A percentile compares a stretch with the other conserved stretches of the same genome.
Conservation (phyloP, 345 rosid species). For the Pugionium dolabratum region DNA sequence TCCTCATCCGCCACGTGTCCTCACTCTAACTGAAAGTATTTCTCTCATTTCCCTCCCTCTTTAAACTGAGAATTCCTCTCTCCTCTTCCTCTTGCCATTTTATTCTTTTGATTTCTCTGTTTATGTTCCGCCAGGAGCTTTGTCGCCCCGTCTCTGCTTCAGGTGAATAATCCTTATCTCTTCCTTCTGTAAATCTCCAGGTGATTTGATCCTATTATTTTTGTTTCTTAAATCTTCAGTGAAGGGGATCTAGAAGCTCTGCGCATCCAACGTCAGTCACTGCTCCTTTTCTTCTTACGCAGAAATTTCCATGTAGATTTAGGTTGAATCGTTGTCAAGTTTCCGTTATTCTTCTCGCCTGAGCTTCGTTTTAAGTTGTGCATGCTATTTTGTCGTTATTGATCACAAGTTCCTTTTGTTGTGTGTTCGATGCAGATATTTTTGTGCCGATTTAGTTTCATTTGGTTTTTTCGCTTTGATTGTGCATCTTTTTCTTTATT, state of each 20-base stretch:
- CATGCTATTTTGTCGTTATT: neutral
- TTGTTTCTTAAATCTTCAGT: conserved; percentile 16
- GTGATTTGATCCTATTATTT: conserved; percentile 8
- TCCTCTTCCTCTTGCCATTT: conserved; percentile 13
- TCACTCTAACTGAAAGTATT: conserved; percentile 31
- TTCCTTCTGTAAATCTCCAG: neutral
- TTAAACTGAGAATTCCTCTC: conserved; percentile 22
- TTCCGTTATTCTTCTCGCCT: too few species aligned
- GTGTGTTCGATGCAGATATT: neutral
- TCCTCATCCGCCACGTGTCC: conserved; percentile 17
- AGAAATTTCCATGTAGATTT: neutral
- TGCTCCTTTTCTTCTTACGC: neutral
- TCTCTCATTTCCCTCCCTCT: conserved; percentile 38
- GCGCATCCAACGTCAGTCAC: conserved; percentile 32
- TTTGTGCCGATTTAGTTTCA: neutral
- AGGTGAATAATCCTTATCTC: conserved; percentile 25
- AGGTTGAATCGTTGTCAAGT: neutral
- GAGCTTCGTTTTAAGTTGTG: too few species aligned
- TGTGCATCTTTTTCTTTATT: neutral
- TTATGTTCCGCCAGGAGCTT: conserved; percentile 23
- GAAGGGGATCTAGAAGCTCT: conserved; percentile 38
- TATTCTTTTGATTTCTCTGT: neutral
- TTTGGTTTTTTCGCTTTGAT: neutral
- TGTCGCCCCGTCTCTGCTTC: conserved; percentile 29
- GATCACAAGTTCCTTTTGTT: neutral